These are phyloP conservation scores for Pachyrhizus erosus DNA, from an alignment of 306 rosid genomes.

Conservation along the genomic window DNA sequence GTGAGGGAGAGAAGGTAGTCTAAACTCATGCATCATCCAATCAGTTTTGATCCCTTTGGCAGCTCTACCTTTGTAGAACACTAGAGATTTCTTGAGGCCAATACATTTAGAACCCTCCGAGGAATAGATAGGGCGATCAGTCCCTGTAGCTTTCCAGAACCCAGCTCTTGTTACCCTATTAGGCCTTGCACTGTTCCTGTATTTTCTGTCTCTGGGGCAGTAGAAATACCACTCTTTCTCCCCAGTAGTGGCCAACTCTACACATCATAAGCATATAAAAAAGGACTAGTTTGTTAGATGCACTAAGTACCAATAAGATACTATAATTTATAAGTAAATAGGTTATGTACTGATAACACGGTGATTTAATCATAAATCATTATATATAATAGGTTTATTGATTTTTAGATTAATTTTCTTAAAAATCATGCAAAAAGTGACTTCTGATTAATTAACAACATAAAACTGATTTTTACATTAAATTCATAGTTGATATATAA, in stretches of 20 bases:
- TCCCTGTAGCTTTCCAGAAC: constrained; percentile 97
- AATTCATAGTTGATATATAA: neutral
- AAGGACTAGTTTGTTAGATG: neutral
- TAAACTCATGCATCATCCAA: constrained; percentile 99
- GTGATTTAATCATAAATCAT: no score
- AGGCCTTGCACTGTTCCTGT: constrained; percentile 94
- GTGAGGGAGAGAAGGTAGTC: constrained; percentile 74
- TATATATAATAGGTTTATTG: no score
- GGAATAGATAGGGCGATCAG: constrained; percentile 87
- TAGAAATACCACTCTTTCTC: constrained; percentile 97
- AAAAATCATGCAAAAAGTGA: no score
- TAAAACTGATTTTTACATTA: no score
- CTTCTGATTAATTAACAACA: no score
- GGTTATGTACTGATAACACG: no score
- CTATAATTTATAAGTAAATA: no score
- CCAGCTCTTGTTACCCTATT: constrained; percentile 94
- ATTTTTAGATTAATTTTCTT: no score
- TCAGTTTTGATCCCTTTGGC: constrained; percentile 89
- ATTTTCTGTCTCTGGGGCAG: constrained; percentile 94
- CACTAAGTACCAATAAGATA: neutral
- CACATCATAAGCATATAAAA: constrained; percentile 2
- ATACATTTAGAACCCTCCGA: constrained; percentile 82
- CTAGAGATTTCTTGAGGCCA: constrained; percentile 91
- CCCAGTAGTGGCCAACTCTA: constrained; percentile 78
- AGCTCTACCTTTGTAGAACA: constrained; percentile 93